Base-by-base conservation (phyloP, 176 grass and related monocot species). In the Pontederia crassipes region DNA sequence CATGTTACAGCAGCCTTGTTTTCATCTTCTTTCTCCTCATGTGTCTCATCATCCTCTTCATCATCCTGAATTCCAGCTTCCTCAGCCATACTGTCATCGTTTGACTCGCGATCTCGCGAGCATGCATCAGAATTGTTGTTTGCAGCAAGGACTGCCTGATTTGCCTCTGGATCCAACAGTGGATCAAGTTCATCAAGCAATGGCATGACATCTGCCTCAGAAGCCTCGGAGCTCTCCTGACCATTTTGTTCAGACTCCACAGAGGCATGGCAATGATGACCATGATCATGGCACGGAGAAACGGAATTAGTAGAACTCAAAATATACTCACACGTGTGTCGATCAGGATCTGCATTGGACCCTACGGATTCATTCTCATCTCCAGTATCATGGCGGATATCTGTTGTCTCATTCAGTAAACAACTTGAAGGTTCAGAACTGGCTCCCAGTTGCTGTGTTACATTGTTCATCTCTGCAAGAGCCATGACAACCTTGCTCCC, bases 101-200 rank as follows among this genome's bases (percentile, higher is more conserved):
- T 71, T 49, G 81, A 40, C 4, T 40, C 64, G 72, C 74, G 69
- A 68, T 90, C 79, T 46, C 85, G 73, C 18, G 86, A 90, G 14
- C 46, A 66, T 2, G 55, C 48, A 50, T 77, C 64, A 45, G 85
- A 95, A 62, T 75, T 75, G 67, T 40, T 72, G 55, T 87, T 40
- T 40, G 32, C 2, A 40, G 32, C 32, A 40, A 40, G 32, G 32
- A 7, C 32, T 40, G 32, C 32, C 77, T 13, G 64, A 86, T 40
- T 64, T 76, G 64, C 69, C 63, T 45, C 40, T 54, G 74, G 74
- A 66, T 58, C 88, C 71, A 61, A 84, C 3, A 9, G 84, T 51
- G 81, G 92, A 56, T 97, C 73, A n/a, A 91, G 86, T 72, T 91
- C 83, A 80, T 88, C 78, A 55, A 88, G 81, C 72, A 96, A 62